Conservation (phyloP, 2,329 filamentous ascomycete genomes). For the Epichloe elymi region DNA sequence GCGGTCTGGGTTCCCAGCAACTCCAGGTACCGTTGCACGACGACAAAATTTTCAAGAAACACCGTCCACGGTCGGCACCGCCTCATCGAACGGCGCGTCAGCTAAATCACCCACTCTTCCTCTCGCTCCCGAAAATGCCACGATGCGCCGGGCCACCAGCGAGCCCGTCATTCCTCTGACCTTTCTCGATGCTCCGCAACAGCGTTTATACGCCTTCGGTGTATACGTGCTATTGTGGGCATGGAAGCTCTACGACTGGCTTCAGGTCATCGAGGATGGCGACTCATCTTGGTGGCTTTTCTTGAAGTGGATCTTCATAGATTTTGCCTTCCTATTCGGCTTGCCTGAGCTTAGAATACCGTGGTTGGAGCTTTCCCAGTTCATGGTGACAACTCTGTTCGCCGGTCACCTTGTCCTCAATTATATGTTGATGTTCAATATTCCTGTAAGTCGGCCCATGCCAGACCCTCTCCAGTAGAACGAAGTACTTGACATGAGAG, state of each 20-base stretch:
- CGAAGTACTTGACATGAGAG: not conserved
- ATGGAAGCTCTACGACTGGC: slow-evolving; percentile 83
- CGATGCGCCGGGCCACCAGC: slow-evolving; percentile 14
- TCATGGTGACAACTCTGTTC: slow-evolving; percentile 58
- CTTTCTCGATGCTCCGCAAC: slow-evolving; percentile 78
- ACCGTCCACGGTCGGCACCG: slow-evolving; percentile 18
- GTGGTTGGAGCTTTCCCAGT: slow-evolving; percentile 85
- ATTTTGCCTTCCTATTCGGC: slow-evolving; percentile 76
- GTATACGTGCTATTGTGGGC: slow-evolving; percentile 63
- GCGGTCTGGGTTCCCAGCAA: slow-evolving; percentile 70
- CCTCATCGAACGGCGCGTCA: slow-evolving; percentile 17
- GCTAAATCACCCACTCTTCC: slow-evolving; percentile 27
- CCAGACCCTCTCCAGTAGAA: not conserved
- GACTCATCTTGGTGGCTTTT: slow-evolving; percentile 82
- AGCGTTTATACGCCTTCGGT: slow-evolving; percentile 76
- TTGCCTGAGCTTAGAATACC: slow-evolving; percentile 82
- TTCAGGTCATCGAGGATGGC: slow-evolving; percentile 64
- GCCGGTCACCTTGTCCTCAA: slow-evolving; percentile 59
- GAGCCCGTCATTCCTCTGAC: slow-evolving; percentile 66
- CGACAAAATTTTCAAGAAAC: slow-evolving; percentile 20
- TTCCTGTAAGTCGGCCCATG: slow-evolving; percentile 45
- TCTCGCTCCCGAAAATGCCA: slow-evolving; percentile 31
- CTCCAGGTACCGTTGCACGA: slow-evolving; percentile 42
- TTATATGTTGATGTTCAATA: slow-evolving; percentile 84
- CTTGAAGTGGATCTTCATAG: slow-evolving; percentile 83